phyloP scores from a whole-genome alignment of 139 green algal species.

The Chlamydomonas asymmetrica region DNA sequence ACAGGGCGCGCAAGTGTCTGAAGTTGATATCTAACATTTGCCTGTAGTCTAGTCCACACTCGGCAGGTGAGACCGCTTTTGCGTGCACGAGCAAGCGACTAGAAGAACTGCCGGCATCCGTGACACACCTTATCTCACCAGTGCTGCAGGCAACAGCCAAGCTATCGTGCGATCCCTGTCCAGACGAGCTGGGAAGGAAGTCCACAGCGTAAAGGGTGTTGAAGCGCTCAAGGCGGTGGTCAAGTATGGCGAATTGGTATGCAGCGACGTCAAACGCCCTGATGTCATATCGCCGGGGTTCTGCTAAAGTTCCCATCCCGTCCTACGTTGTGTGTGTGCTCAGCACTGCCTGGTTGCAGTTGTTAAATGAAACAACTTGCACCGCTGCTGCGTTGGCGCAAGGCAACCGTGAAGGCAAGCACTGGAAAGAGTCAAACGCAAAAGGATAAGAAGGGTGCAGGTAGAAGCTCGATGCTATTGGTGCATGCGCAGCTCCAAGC shows the following conservation, averaged over 20 bases:
- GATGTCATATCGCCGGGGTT: not conserved
- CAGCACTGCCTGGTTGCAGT: too few species aligned
- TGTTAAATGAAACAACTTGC: not conserved
- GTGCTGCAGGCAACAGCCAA: not conserved
- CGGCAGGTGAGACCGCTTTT: not conserved
- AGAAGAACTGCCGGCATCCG: not conserved
- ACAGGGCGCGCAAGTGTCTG: not conserved
- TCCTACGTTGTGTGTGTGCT: too few species aligned
- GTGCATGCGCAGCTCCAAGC: too few species aligned
- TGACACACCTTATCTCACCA: not conserved
- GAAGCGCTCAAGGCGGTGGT: constrained; percentile 2
- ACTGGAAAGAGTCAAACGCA: not conserved
- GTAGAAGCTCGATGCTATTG: too few species aligned
- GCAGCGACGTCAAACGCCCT: constrained; percentile 3
- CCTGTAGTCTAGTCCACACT: not conserved
- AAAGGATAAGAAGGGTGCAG: not conserved
- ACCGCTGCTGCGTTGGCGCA: not conserved
- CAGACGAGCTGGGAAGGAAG: not conserved
- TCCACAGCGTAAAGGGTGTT: constrained; percentile 9
- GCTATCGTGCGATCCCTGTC: not conserved
- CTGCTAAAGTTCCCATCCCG: not conserved
- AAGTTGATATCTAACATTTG: not conserved
- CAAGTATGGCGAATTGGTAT: not conserved
- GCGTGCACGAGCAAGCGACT: not conserved
- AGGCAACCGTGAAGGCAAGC: not conserved